Conservation (phyloP, 2,329 filamentous ascomycete species). For the Fusarium chlamydosporum region DNA sequence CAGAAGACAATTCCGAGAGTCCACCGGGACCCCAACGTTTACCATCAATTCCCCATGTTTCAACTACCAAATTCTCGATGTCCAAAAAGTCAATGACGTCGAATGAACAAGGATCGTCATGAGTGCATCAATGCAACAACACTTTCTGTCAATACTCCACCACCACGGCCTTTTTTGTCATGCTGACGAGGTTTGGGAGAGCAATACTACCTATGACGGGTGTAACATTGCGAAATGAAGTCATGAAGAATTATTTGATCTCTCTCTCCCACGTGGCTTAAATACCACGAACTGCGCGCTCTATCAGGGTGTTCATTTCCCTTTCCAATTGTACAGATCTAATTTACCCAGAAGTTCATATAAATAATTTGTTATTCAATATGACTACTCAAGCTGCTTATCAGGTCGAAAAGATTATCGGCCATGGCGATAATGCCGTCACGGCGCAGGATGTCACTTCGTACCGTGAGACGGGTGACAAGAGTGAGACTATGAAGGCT, state of each 20-base stretch:
- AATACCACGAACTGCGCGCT: slow-evolving; percentile 17
- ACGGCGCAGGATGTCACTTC: slow-evolving; percentile 78
- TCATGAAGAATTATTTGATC: slow-evolving; percentile 4
- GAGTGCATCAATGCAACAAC: slow-evolving; percentile 29
- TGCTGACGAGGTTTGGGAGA: slow-evolving; percentile 24
- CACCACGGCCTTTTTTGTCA: slow-evolving; percentile 15
- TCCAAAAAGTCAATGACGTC: slow-evolving; percentile 42
- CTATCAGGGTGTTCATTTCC: too few species aligned
- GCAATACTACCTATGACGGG: slow-evolving; percentile 26
- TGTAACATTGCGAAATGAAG: slow-evolving; percentile 18
- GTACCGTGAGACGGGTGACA: slow-evolving; percentile 64
- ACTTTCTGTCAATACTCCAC: slow-evolving; percentile 1
- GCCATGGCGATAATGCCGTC: slow-evolving; percentile 74
- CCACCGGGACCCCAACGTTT: slow-evolving; percentile 16
- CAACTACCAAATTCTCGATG: neutral
- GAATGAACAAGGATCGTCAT: slow-evolving; percentile 37
- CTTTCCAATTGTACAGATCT: too few species aligned
- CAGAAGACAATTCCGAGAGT: slow-evolving; percentile 13
- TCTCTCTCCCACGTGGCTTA: neutral
- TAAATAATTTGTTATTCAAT: slow-evolving; percentile 7
- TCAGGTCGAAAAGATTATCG: slow-evolving; percentile 74
- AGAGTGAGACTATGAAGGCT: slow-evolving; percentile 79
- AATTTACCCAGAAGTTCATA: too few species aligned
- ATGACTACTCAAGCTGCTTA: slow-evolving; percentile 73
- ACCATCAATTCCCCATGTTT: slow-evolving; percentile 5